Base-by-base conservation (phyloP, 441 rosid genomes). In the Arabidopsis hybrid region DNA sequence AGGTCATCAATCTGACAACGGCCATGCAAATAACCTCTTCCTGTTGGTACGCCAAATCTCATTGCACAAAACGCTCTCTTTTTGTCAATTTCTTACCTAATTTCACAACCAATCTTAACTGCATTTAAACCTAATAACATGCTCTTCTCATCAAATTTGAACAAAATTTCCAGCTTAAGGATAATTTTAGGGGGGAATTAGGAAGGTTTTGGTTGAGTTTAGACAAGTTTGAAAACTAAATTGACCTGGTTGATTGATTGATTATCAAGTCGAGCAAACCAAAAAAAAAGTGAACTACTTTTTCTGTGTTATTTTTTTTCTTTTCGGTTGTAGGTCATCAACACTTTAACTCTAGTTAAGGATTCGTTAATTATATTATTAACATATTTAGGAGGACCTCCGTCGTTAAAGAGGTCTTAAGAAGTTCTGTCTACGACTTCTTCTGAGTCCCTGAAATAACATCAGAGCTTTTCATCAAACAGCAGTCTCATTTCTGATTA, bases 1-100 rank as follows among this genome's bases (percentile, higher is more conserved):
- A 46, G 67, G 73, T 36, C 63, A 14, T 26, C 29, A 8, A 42
- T 53, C 43, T 61, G 62, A 62, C 71, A 62, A 72, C 74, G 47
- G 74, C 74, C 81, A 73, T 67, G 78, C 80, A 76, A 49, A 50
- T 40, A 62, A 64, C 51, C 49, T 8, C 55, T 61, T 72, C 66
- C 65, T 36, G 73, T 58, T 78, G 73, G 60, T 61, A 59, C 70
- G 73, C 77, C 81, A 31, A 61, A 58, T 72, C 69, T 59, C 39
- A 38, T 58, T 52, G 69, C 77, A 52, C 47, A 67, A 78, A 66
- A 56, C 16, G 21, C 71, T 71, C 73, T 1, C 29, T 26, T 26
- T n/a, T 38, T 0, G 17, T 62, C 64, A 29, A 52, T 26, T 42
- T 58, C 73, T 29, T 10, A 69, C 74, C 76, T 64, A 71, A 65